A percentile compares a stretch with the other conserved stretches of the same genome.
Conservation (phyloP, 2,329 filamentous ascomycete genomes). For the Aspergillus floridensis region DNA sequence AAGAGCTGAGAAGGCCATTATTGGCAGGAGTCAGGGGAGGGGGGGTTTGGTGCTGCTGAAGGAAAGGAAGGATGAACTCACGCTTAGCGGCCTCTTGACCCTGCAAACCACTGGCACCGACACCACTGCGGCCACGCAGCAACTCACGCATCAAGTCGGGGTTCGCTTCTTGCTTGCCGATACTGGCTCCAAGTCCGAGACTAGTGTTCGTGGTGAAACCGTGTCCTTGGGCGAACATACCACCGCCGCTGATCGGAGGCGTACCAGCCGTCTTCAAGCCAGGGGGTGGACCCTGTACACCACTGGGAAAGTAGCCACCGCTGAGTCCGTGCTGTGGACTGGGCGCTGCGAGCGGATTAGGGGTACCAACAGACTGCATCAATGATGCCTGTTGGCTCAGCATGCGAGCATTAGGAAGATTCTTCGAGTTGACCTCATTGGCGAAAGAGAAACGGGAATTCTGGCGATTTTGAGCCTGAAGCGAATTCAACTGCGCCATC, state of each 20-base stretch:
- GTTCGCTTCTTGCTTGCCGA: slow-evolving; percentile 68
- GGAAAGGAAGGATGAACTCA: slow-evolving; percentile 96
- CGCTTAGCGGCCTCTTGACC: slow-evolving; percentile 87
- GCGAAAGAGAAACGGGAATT: slow-evolving; percentile 85
- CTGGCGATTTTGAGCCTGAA: slow-evolving; percentile 72
- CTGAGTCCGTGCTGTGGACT: slow-evolving; percentile 44
- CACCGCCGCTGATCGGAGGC: slow-evolving; percentile 73
- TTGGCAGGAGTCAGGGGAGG: slow-evolving; percentile 85
- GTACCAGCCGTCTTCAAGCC: slow-evolving; percentile 94
- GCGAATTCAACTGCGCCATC: slow-evolving; percentile 53
- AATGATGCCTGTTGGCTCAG: slow-evolving; percentile 50
- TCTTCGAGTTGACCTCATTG: slow-evolving; percentile 61
- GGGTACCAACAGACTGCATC: slow-evolving; percentile 37
- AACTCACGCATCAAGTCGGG: slow-evolving; percentile 79
- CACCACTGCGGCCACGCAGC: slow-evolving; percentile 65
- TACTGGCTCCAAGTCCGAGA: slow-evolving; percentile 60
- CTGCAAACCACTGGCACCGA: slow-evolving; percentile 63
- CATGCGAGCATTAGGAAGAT: slow-evolving; percentile 58
- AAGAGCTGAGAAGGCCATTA: slow-evolving; percentile 80
- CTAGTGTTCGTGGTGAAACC: slow-evolving; percentile 66
- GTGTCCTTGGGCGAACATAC: slow-evolving; percentile 88
- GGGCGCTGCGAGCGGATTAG: slow-evolving; percentile 38
- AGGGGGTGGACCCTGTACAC: slow-evolving; percentile 88
- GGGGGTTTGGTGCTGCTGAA: slow-evolving; percentile 83
- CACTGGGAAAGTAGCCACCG: slow-evolving; percentile 75